A percentile compares a stretch with the other conserved stretches of the same genome.
Conservation (phyloP, 176 grass and related monocot genomes). For the Carex littledalei region DNA sequence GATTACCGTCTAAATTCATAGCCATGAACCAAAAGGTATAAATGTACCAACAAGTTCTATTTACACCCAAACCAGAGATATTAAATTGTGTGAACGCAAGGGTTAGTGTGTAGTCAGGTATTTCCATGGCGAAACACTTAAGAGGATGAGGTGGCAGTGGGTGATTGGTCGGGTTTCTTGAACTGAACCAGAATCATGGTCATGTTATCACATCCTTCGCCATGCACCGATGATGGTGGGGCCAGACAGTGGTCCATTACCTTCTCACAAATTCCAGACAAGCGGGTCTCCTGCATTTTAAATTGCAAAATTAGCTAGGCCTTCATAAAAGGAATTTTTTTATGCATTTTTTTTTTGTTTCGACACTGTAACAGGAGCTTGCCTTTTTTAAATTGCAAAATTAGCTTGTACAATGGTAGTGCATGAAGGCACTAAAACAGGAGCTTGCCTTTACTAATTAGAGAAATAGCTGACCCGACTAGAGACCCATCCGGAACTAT, state of each 20-base stretch:
- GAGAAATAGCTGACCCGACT: neutral
- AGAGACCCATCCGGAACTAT: neutral
- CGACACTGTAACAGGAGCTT: neutral
- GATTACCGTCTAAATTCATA: conserved; percentile 13
- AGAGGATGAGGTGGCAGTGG: neutral
- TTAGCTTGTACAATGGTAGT: neutral
- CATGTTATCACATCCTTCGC: conserved; percentile 96
- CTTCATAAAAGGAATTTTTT: neutral
- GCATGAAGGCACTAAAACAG: neutral
- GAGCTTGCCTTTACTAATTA: neutral
- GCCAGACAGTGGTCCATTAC: conserved; percentile 87
- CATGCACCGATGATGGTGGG: conserved; percentile 54
- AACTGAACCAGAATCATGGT: conserved; percentile 91
- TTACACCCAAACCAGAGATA: conserved; percentile 17
- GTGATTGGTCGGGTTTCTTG: conserved; percentile 39
- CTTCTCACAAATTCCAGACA: conserved; percentile 71
- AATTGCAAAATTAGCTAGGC: neutral
- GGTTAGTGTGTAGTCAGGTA: conserved; percentile 13
- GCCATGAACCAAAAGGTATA: conserved; percentile 7
- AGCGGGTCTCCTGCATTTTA: conserved; percentile 60
- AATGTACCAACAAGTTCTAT: conserved; percentile 10
- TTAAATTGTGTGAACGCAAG: neutral
- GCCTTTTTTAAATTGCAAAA: no score
- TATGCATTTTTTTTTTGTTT: neutral
- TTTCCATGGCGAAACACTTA: conserved; percentile 1